Base-by-base conservation (phyloP, 768 basidiomycete species). In the Sarcomyxa edulis region DNA sequence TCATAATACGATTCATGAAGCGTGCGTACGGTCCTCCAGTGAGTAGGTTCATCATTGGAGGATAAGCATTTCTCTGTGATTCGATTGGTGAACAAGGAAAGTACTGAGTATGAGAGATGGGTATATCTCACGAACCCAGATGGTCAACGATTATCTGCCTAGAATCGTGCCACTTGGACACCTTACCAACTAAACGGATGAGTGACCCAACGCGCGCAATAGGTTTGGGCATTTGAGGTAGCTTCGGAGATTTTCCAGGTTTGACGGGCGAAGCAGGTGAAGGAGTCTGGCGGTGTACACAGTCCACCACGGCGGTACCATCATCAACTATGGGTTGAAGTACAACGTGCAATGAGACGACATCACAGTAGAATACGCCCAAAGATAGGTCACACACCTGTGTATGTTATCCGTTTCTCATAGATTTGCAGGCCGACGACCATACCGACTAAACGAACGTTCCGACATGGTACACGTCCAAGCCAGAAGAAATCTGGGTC, bases 291-390 rank as follows among this genome's bases (percentile, higher is more conserved):
- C 60, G 64, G 50, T 76, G 70, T 3, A 64, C 51, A 49, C 86
- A 89, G 32, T 89, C 85, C 18, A 90, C 66, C 3, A 82, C 77
- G 20, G 64, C 77, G 2, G 84, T 83, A 5, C 85, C 84, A 48
- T 90, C 87, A 50, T 90, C 87, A 42, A 89, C 84, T 89, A 36
- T 7, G 39, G n/a, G n/a, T n/a, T n/a, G n/a, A n/a, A n/a, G n/a
- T n/a, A n/a, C n/a, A n/a, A n/a, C 22, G 28, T 27, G 33, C 7
- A 23, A 40, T 19, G 35, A 12, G 10, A 27, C 16, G 45, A 35
- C 5, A 27, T 22, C 14, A 20, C 37, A 4, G 37, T 16, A 40
- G 15, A 20, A 47, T n/a, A n/a, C n/a, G n/a, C n/a, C n/a, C n/a
- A n/a, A n/a, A n/a, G n/a, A n/a, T n/a, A n/a, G n/a, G n/a, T n/a